phyloP scores from a whole-genome alignment of 2,329 filamentous ascomycete species.

The Exophiala sideris region DNA sequence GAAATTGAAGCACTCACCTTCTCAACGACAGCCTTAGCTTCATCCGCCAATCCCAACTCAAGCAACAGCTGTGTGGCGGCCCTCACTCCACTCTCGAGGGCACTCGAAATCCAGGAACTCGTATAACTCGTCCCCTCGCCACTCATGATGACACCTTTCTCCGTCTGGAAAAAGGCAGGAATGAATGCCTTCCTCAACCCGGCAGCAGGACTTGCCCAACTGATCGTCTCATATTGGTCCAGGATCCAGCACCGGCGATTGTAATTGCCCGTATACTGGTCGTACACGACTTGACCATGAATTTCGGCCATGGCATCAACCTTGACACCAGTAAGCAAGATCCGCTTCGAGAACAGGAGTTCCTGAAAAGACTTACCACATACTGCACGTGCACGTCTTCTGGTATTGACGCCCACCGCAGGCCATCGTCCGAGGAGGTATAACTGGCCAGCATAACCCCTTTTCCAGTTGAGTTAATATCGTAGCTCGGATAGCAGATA shows the following conservation, averaged over 20 bases:
- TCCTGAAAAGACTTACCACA: slow-evolving; percentile 40
- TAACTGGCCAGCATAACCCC: slow-evolving; percentile 63
- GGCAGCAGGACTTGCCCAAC: slow-evolving; percentile 59
- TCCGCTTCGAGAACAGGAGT: too few species aligned
- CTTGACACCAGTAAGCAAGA: too few species aligned
- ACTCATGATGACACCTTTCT: slow-evolving; percentile 66
- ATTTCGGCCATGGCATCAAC: slow-evolving; percentile 62
- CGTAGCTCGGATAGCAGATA: slow-evolving; percentile 66
- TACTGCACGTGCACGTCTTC: slow-evolving; percentile 62
- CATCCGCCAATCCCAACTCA: slow-evolving; percentile 64
- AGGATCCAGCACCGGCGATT: slow-evolving; percentile 64
- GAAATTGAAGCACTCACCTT: background rate
- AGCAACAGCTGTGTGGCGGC: slow-evolving; percentile 15
- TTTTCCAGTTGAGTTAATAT: slow-evolving; percentile 61
- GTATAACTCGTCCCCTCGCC: slow-evolving; percentile 69
- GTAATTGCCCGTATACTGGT: slow-evolving; percentile 64
- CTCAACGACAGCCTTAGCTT: slow-evolving; percentile 61
- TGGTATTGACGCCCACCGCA: slow-evolving; percentile 47
- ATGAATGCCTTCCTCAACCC: slow-evolving; percentile 68
- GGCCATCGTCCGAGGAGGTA: slow-evolving; percentile 37
- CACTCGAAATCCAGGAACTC: slow-evolving; percentile 65
- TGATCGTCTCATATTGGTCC: slow-evolving; percentile 59
- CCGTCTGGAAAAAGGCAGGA: slow-evolving; percentile 69
- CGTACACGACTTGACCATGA: slow-evolving; percentile 58
- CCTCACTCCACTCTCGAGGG: slow-evolving; percentile 33